A percentile compares a stretch with the other conserved stretches of the same genome.
These are phyloP conservation scores for Sclerotinia borealis DNA, from an alignment of 2,329 filamentous ascomycete species.

Conservation along the genomic window DNA sequence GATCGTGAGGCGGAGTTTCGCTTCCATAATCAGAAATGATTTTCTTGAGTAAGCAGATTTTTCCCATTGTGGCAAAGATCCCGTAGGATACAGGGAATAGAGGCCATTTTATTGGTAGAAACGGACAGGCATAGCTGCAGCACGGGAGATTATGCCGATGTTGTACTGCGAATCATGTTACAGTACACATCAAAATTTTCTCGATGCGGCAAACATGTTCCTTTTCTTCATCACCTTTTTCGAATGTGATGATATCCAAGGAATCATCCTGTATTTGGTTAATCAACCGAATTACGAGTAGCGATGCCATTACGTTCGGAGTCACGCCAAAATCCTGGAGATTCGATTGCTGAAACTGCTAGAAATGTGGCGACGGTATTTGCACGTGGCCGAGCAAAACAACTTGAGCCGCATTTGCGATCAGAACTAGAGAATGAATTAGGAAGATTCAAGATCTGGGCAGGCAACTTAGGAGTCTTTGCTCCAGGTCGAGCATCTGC, in stretches of 20 bases:
- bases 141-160: neutral
- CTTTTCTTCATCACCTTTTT: neutral
- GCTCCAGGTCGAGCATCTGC: neutral
- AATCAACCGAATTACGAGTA: too few species aligned
- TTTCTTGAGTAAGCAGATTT: neutral
- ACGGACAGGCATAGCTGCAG: neutral
- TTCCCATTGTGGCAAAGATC: neutral
- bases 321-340: neutral
- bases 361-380: slow-evolving; percentile 2
- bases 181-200: neutral
- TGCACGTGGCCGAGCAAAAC: neutral
- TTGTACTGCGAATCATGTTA: neutral
- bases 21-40: neutral
- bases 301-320: neutral
- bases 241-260: too few species aligned
- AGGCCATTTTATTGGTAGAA: neutral
- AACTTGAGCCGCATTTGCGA: slow-evolving; percentile 3
- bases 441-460: slow-evolving; percentile 2
- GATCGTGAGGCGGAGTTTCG: neutral
- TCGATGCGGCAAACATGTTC: neutral
- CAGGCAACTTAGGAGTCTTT: neutral
- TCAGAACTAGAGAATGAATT: neutral
- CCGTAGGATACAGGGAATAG: neutral
- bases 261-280: neutral
- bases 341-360: neutral